Percentiles rank a stretch among this genome's conserved stretches.
phyloP scores from a whole-genome alignment of 139 green algal genomes.

The Zygnema circumcarinatum region DNA sequence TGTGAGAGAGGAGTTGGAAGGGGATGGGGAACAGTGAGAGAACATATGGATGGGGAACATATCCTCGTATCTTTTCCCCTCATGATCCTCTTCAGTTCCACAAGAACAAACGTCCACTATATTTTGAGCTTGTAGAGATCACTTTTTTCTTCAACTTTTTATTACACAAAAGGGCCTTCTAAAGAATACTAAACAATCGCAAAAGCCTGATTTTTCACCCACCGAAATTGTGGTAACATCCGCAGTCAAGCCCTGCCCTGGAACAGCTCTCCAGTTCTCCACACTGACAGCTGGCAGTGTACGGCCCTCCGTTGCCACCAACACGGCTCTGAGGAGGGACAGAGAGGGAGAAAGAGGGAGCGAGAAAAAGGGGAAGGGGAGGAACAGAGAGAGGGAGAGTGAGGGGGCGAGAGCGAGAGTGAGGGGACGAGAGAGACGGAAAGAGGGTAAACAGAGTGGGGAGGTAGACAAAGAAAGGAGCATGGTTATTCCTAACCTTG shows the following conservation, averaged over 20 bases:
- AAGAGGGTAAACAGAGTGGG: too few relatives aligned
- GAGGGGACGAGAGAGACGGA: too few relatives aligned
- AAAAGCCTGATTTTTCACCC: neutral
- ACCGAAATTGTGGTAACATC: conserved; percentile 22
- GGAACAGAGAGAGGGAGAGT: too few relatives aligned
- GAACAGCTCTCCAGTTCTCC: conserved; percentile 28
- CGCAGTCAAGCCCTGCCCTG: conserved; percentile 54
- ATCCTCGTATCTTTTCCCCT: neutral
- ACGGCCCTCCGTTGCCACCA: conserved; percentile 4
- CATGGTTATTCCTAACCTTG: neutral
- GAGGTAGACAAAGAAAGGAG: neutral
- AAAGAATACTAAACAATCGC: too few relatives aligned
- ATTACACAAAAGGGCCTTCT: neutral
- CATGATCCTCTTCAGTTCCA: neutral
- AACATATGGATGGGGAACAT: too few relatives aligned
- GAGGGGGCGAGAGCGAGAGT: too few relatives aligned
- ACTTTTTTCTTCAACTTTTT: conserved; percentile 2
- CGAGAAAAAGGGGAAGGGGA: too few relatives aligned
- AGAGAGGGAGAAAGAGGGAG: neutral
- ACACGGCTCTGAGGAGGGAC: conserved; percentile 17
- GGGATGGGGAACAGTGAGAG: too few relatives aligned
- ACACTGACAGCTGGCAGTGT: conserved; percentile 42
- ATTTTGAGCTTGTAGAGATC: neutral
- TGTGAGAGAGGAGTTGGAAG: too few relatives aligned
- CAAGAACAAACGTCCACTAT: neutral